A percentile compares a stretch with the other conserved stretches of the same genome.
phyloP scores from a whole-genome alignment of 164 flowering plant genomes.

The Macadamia tetraphylla region DNA sequence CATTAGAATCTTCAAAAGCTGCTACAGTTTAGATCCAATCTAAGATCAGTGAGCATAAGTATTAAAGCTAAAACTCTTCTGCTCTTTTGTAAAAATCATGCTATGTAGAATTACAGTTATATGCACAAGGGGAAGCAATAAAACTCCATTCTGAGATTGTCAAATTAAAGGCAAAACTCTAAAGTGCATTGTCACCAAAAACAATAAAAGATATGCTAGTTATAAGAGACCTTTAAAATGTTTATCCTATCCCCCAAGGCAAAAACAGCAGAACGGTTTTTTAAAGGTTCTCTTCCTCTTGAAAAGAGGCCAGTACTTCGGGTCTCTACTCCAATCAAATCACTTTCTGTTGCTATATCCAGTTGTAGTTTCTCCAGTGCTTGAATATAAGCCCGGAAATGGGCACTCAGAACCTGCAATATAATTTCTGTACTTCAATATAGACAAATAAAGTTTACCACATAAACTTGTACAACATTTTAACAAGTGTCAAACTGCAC shows the following conservation, averaged over 20 bases:
- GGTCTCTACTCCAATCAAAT: conserved; percentile 93
- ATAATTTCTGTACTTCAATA: not conserved
- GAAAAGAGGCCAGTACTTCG: conserved; percentile 72
- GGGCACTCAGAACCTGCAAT: conserved; percentile 87
- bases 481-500: too few relatives aligned
- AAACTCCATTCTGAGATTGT: not conserved
- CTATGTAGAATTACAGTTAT: not conserved
- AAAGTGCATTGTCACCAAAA: not conserved
- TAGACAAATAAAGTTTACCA: not conserved
- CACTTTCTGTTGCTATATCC: conserved; percentile 88
- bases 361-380: conserved; percentile 89
- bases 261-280: conserved; percentile 94
- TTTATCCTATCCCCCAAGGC: conserved; percentile 91
- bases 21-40: too few relatives aligned
- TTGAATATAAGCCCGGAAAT: conserved; percentile 96
- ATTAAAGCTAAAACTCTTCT: too few relatives aligned
- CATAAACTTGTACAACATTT: not conserved
- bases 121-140: not conserved
- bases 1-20: too few relatives aligned
- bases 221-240: conserved; percentile 64
- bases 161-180: not conserved
- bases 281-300: conserved; percentile 90
- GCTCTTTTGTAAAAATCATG: too few relatives aligned
- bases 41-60: too few relatives aligned
- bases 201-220: not conserved